phyloP scores from a whole-genome alignment of 208 protist species.

The Angomonas deanei region DNA sequence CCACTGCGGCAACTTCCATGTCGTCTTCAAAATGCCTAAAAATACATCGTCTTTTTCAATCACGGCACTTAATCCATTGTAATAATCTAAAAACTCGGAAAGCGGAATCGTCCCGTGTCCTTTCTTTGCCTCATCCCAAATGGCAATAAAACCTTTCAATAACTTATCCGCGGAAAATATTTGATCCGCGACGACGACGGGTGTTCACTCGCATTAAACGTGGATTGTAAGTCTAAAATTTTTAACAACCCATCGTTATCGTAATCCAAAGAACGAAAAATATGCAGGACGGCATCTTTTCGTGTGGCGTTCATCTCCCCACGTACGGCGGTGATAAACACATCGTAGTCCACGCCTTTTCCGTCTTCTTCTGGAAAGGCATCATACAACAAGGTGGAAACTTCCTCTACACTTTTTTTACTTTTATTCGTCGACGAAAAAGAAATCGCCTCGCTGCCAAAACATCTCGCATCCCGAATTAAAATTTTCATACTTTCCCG shows the following conservation, averaged over 20 bases:
- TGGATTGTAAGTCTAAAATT: conserved; percentile 72
- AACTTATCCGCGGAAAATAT: conserved; percentile 75
- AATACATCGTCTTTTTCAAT: conserved; percentile 85
- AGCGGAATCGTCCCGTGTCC: conserved; percentile 76
- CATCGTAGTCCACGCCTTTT: conserved; percentile 71
- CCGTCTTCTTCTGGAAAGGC: conserved; percentile 66
- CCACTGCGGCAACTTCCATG: conserved; percentile 82
- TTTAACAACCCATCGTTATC: conserved; percentile 67
- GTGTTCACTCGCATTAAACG: conserved; percentile 80
- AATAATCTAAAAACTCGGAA: conserved; percentile 90
- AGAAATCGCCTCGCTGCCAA: conserved; percentile 13
- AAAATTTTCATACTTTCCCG: conserved; percentile 53
- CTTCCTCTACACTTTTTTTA: conserved; percentile 25
- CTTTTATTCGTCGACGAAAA: conserved; percentile 29
- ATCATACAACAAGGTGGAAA: conserved; percentile 43
- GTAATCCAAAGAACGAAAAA: conserved; percentile 83
- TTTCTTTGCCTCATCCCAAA: conserved; percentile 74
- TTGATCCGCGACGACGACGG: conserved; percentile 71
- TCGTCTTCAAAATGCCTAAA: conserved; percentile 64
- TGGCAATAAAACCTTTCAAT: conserved; percentile 74
- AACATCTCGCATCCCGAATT: conserved; percentile 63
- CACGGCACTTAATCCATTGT: conserved; percentile 85
- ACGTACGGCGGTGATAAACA: conserved; percentile 81
- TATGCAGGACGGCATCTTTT: conserved; percentile 71
- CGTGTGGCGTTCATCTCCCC: conserved; percentile 76